Percentiles rank a stretch among this genome's conserved stretches.
Conservation (phyloP, 768 basidiomycete species). For the Chiua virens region DNA sequence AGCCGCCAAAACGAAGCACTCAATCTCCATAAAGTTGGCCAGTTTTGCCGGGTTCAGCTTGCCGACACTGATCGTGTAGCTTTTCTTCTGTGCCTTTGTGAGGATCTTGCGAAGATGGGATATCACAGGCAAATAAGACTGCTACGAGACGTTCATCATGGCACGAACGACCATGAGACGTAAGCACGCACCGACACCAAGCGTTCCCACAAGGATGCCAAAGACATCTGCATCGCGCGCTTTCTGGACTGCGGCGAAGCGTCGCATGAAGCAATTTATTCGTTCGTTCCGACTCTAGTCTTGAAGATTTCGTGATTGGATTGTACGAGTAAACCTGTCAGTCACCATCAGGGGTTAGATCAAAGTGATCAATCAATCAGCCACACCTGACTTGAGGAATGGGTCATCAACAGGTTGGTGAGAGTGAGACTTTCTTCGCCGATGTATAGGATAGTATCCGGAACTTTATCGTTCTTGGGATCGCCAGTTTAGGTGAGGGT, state of each 20-base stretch:
- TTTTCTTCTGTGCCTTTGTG: conserved; percentile 72
- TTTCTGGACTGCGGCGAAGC: conserved; percentile 84
- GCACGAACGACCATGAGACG: background rate
- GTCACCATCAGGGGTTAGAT: background rate
- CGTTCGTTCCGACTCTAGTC: conserved; percentile 64
- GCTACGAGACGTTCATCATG: conserved; percentile 40
- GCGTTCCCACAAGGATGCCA: conserved; percentile 91
- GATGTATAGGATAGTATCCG: conserved; percentile 51
- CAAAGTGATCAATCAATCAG: background rate
- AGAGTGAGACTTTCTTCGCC: conserved; percentile 80
- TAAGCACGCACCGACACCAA: conserved; percentile 71
- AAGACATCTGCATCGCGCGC: conserved; percentile 93
- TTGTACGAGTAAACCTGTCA: conserved; percentile 76
- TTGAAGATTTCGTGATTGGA: conserved; percentile 47
- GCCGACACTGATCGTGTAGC: conserved; percentile 93
- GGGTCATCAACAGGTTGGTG: conserved; percentile 84
- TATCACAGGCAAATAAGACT: conserved; percentile 84
- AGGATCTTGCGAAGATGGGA: conserved; percentile 75
- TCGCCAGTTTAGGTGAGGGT: background rate
- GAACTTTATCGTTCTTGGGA: background rate
- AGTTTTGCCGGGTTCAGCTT: conserved; percentile 94
- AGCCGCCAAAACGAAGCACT: conserved; percentile 93
- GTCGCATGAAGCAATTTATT: conserved; percentile 86
- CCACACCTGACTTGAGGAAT: conserved; percentile 62
- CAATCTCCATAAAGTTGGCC: conserved; percentile 94